Evolutionary conservation across 2,329 filamentous ascomycete species (phyloP).

Genomic region (Paraconiothyrium brasiliense): DNA sequence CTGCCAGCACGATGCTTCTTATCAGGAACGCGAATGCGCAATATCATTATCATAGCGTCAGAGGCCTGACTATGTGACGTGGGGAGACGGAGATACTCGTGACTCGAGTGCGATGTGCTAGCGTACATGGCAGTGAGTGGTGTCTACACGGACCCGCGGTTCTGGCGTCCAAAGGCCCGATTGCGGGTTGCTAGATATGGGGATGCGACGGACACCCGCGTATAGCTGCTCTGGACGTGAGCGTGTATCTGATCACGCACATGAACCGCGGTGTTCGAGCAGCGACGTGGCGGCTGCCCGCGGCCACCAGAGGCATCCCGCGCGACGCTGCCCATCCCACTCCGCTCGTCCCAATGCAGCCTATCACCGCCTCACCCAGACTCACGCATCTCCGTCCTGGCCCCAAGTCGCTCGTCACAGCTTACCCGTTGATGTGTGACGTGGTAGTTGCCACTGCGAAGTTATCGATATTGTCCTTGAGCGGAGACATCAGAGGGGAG

Average conservation of each 20-base stretch:
- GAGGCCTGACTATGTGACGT: neutral
- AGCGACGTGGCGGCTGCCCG: conserved; percentile 1
- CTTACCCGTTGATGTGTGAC: neutral
- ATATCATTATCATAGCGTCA: neutral
- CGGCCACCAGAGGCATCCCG: neutral
- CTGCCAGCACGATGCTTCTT: neutral
- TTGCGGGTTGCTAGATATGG: neutral
- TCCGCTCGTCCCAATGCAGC: neutral
- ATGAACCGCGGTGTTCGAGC: neutral
- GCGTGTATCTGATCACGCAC: neutral
- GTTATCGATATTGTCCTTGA: no score
- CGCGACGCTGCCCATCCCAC: conserved; percentile 1
- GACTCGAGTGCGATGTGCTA: neutral
- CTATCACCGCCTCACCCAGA: neutral
- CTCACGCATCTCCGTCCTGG: neutral
- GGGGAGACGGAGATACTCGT: neutral
- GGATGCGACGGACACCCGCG: neutral
- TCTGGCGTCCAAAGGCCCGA: neutral
- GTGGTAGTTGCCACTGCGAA: no score
- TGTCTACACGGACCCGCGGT: neutral
- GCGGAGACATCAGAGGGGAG: neutral
- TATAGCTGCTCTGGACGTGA: neutral
- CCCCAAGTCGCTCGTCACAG: neutral
- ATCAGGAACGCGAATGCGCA: neutral
- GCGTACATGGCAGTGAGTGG: neutral